A percentile compares a stretch with the other conserved stretches of the same genome.
Conservation (phyloP, 169 alveolate species). For the Toxoplasma gondii region DNA sequence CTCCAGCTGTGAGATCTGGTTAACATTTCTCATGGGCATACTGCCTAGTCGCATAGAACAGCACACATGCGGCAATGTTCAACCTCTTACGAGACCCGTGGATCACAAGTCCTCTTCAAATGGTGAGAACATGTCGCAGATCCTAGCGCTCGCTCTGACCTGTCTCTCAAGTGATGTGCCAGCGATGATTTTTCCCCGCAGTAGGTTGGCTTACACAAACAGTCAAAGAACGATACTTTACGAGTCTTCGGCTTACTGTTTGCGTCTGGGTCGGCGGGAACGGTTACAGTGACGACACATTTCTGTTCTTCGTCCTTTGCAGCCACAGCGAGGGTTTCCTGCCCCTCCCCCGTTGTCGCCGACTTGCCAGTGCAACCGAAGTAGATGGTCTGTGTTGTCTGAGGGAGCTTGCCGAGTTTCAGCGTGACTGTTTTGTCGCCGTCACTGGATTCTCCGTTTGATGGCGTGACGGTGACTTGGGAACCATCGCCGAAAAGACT, state of each 20-base stretch:
- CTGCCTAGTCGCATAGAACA: too few relatives aligned
- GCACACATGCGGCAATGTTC: too few relatives aligned
- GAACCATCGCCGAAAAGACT: not conserved
- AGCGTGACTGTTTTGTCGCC: not conserved
- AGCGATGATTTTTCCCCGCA: not conserved
- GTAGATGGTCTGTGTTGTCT: not conserved
- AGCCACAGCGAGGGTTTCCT: not conserved
- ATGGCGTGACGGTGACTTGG: not conserved
- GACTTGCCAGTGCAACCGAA: not conserved
- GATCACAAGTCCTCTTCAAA: not conserved
- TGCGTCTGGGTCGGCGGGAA: not conserved
- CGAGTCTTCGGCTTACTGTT: not conserved
- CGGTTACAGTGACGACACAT: not conserved
- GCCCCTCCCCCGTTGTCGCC: not conserved
- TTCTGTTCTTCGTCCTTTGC: not conserved
- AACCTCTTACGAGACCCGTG: not conserved
- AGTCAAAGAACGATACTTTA: not conserved
- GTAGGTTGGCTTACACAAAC: not conserved
- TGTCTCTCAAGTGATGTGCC: not conserved
- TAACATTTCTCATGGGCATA: not conserved
- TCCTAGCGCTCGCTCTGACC: not conserved
- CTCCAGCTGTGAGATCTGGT: not conserved
- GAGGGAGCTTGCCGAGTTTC: not conserved
- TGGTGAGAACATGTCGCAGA: not conserved
- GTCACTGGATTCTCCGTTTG: not conserved